Percentiles rank a stretch among this genome's conserved stretches.
These are phyloP conservation scores for Sisymbrium irio DNA, from an alignment of 345 rosid species.

Conservation along the genomic window DNA sequence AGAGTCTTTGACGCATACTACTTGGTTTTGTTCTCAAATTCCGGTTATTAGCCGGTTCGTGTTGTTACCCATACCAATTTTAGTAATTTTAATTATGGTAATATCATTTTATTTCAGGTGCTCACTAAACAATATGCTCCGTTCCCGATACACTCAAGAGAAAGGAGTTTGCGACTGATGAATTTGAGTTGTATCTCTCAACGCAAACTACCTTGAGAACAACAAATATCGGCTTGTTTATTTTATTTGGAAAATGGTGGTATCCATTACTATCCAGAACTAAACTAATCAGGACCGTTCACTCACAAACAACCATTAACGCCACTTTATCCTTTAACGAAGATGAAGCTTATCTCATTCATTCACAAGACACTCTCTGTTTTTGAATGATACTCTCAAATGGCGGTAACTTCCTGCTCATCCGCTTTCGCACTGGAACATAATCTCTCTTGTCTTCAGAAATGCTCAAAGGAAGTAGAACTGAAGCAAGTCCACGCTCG, in stretches of 20 bases:
- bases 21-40: constrained; percentile 15
- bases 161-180: no score
- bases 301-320: background rate
- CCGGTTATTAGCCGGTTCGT: constrained; percentile 29
- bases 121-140: no score
- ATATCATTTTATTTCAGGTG: no score
- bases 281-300: constrained; percentile 4
- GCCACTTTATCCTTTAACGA: constrained; percentile 10
- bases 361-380: background rate
- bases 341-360: constrained; percentile 22
- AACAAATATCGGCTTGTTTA: no score
- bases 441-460: constrained; percentile 41
- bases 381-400: background rate
- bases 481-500: constrained; percentile 61
- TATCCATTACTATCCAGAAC: background rate
- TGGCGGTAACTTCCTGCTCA: constrained; percentile 10
- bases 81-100: no score
- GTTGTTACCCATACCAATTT: background rate
- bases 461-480: constrained; percentile 49
- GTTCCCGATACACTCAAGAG: no score
- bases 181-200: no score
- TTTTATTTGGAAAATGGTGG: no score
- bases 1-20: background rate
- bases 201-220: no score
- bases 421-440: constrained; percentile 19